A percentile compares a stretch with the other conserved stretches of the same genome.
phyloP scores from a whole-genome alignment of 2,329 filamentous ascomycete genomes.

The Penicillium corylophilum region DNA sequence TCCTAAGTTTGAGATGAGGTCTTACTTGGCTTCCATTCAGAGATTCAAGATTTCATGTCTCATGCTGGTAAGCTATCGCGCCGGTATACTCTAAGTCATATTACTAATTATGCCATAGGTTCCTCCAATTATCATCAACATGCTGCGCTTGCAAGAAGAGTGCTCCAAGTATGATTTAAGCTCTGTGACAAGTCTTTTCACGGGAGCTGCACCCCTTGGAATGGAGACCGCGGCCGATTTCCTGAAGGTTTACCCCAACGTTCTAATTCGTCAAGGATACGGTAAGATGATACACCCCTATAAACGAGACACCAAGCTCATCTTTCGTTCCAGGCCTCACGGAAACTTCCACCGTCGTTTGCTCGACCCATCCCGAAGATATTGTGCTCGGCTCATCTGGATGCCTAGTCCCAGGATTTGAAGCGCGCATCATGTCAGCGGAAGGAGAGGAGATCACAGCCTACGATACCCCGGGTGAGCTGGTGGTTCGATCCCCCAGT shows the following conservation, averaged over 20 bases:
- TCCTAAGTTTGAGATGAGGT: conserved; percentile 69
- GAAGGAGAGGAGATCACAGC: conserved; percentile 70
- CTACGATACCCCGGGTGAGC: conserved; percentile 74
- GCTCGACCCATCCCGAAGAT: conserved; percentile 57
- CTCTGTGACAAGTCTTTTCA: conserved; percentile 65
- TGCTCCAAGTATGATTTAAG: conserved; percentile 70
- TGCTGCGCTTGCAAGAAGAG: conserved; percentile 64
- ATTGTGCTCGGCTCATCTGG: conserved; percentile 71
- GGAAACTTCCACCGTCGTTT: conserved; percentile 71
- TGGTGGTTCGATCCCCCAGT: conserved; percentile 73
- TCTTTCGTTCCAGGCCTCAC: conserved; percentile 61
- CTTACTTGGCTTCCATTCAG: conserved; percentile 64
- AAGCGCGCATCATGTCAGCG: conserved; percentile 64
- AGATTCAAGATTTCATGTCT: conserved; percentile 67
- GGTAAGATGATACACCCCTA: conserved; percentile 40
- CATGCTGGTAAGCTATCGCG: conserved; percentile 56
- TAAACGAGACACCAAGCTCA: neutral
- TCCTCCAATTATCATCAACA: conserved; percentile 76
- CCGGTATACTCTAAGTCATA: neutral
- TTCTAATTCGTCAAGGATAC: conserved; percentile 70
- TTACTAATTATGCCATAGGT: conserved; percentile 48
- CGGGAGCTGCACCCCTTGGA: conserved; percentile 75
- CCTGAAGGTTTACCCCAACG: conserved; percentile 60
- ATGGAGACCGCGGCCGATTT: conserved; percentile 69
- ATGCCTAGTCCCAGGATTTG: conserved; percentile 63